Evolutionary conservation across 1,284 basidiomycete genomes (phyloP), one percentile per base, ranked within the genome.

Genomic region (Microbotryum lychnidis-dioicae): DNA sequence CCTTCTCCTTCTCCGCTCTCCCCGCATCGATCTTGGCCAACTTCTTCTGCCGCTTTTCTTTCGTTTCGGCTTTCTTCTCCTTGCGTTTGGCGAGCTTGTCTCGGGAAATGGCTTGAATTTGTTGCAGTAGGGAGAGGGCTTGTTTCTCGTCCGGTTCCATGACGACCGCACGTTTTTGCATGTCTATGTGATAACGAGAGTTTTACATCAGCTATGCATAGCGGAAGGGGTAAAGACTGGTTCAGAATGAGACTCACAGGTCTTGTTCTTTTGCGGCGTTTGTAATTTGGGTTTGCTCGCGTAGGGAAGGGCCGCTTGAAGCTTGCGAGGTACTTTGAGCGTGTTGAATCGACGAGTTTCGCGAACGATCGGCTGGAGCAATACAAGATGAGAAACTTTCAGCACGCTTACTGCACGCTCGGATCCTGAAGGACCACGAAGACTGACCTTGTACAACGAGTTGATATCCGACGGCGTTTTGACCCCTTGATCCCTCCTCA

Each of bases 71-170:
- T 77, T 94, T 88, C 79, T 92, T 93, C 75, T 87, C 89, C 71
- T 83, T 85, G 71, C 91, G 78, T 70, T 84, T 80, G 47, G 75
- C 78, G 1, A 88, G 80, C 77, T 94, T 89, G 71, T 92, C 92
- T 76, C 92, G 93, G 61, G 90, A 80, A 69, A 99, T 78, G 7
- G 92, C 90, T 60, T 89, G 84, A 71, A 97, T 92, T 79, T 97
- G 93, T 76, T 98, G 94, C 73, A 99, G 75, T 46, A 97, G 77
- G n/a, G 89, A 86, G 27, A 97, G 79, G 0, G 94, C 92, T 73
- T 85, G 87, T 79, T 87, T 90, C 80, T 98, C 94, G 72, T 96
- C 91, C 2, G 89, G 87, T 73, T 94, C 89, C 80, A 98, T 81
- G 50, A 99, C 86, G 20, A 97, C 93, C 0, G 94, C 92, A 20